phyloP scores from a whole-genome alignment of 164 flowering plant species.

The Chimonanthus salicifolius region DNA sequence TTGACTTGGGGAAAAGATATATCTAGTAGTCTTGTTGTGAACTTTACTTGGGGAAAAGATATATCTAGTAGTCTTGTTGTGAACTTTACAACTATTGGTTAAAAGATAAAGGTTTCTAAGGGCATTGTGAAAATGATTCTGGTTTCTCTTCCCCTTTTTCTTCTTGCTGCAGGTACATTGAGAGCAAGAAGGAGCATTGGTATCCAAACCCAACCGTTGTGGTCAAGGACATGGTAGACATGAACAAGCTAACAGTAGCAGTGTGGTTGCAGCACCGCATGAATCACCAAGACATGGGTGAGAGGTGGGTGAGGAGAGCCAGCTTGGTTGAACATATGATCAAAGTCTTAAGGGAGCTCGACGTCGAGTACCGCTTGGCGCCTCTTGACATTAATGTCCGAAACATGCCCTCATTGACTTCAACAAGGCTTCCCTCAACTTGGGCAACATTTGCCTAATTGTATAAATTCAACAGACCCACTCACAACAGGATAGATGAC shows the following conservation, averaged over 20 bases:
- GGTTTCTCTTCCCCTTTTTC: neutral
- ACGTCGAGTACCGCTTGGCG: constrained; percentile 44
- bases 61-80: too few relatives aligned
- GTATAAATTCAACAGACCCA: neutral
- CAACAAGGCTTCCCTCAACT: constrained; percentile 34
- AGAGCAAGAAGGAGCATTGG: constrained; percentile 49
- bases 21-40: too few relatives aligned
- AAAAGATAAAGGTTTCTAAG: neutral
- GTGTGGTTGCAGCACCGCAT: constrained; percentile 40
- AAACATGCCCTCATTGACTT: constrained; percentile 26
- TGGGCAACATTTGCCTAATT: constrained; percentile 18
- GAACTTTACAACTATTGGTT: too few relatives aligned
- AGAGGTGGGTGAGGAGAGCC: constrained; percentile 43
- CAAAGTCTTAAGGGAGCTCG: constrained; percentile 39
- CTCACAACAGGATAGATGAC: neutral
- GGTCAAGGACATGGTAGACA: constrained; percentile 41
- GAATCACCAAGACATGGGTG: constrained; percentile 47
- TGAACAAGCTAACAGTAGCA: constrained; percentile 43
- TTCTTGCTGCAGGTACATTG: constrained; percentile 32
- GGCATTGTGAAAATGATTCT: neutral
- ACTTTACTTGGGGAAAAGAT: too few relatives aligned
- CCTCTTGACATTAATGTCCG: constrained; percentile 47
- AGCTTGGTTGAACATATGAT: constrained; percentile 48
- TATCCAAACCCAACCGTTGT: constrained; percentile 33
- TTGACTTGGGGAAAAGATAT: too few relatives aligned